A percentile compares a stretch with the other conserved stretches of the same genome.
Evolutionary conservation across 176 grass and related monocot species (phyloP).

Genomic region (Cymbopogon citratus): DNA sequence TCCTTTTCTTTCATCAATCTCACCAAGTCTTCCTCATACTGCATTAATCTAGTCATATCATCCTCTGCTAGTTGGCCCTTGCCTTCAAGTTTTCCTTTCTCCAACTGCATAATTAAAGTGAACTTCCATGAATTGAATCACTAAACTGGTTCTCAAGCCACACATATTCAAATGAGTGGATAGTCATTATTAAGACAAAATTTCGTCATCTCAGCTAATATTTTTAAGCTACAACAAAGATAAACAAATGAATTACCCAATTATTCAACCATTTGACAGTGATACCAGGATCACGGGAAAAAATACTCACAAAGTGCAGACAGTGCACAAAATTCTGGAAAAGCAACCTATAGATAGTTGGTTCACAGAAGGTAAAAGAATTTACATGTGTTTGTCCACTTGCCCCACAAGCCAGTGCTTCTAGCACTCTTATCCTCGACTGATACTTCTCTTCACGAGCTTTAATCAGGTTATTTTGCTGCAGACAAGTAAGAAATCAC

Average conservation of each 20-base stretch:
- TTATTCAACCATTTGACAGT: background rate
- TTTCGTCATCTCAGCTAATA: background rate
- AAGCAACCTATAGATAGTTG: background rate
- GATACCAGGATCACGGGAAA: background rate
- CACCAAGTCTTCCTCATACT: conserved; percentile 35
- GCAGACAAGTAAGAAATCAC: conserved; percentile 43
- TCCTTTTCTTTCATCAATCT: conserved; percentile 52
- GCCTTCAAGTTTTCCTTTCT: conserved; percentile 32
- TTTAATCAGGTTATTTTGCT: conserved; percentile 76
- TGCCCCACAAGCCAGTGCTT: conserved; percentile 44
- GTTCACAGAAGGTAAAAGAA: conserved; percentile 24
- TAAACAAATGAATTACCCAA: background rate
- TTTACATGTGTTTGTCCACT: conserved; percentile 40
- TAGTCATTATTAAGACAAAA: conserved; percentile 15
- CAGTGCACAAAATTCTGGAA: background rate
- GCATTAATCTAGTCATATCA: conserved; percentile 34
- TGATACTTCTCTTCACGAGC: conserved; percentile 73
- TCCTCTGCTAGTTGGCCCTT: conserved; percentile 21
- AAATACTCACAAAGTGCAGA: background rate
- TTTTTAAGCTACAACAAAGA: conserved; percentile 17
- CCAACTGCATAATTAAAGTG: conserved; percentile 26
- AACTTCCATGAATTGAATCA: conserved; percentile 2
- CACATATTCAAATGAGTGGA: background rate
- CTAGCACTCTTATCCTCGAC: conserved; percentile 66
- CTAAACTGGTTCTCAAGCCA: background rate